phyloP scores from a whole-genome alignment of 2,329 filamentous ascomycete genomes.

The Bimuria novae-zelandiae region DNA sequence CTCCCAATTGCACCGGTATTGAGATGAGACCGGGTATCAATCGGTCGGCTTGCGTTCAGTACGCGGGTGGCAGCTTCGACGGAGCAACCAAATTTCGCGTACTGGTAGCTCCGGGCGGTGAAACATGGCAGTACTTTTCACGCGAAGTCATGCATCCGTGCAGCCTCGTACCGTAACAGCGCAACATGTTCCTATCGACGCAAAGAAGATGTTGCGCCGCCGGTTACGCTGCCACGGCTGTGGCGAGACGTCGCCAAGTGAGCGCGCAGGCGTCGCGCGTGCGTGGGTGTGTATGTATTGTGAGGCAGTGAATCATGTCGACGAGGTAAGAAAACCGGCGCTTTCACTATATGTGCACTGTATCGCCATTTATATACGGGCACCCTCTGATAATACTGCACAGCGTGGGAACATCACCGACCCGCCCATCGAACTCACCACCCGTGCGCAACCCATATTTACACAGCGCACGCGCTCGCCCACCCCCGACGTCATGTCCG shows the following conservation, averaged over 20 bases:
- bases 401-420: conserved; percentile 90
- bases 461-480: conserved; percentile 32
- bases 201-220: conserved; percentile 41
- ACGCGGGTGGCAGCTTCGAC: not conserved
- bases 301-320: conserved; percentile 86
- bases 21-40: no score
- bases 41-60: not conserved
- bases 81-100: conserved; percentile 11
- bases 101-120: conserved; percentile 5
- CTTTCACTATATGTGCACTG: no score
- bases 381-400: conserved; percentile 24
- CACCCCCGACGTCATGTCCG: conserved; percentile 28
- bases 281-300: conserved; percentile 60
- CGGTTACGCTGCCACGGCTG: conserved; percentile 44
- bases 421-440: conserved; percentile 65
- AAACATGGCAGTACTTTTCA: conserved; percentile 4
- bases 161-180: not conserved
- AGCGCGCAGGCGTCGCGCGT: conserved; percentile 25
- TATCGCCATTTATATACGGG: no score
- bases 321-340: no score
- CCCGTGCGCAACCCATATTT: conserved; percentile 19
- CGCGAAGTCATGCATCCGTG: not conserved
- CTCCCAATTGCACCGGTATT: no score
- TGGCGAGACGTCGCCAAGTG: conserved; percentile 30
- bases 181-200: conserved; percentile 15